phyloP scores from a whole-genome alignment of 2,329 filamentous ascomycete genomes.

The Zopfia rhizophila region DNA sequence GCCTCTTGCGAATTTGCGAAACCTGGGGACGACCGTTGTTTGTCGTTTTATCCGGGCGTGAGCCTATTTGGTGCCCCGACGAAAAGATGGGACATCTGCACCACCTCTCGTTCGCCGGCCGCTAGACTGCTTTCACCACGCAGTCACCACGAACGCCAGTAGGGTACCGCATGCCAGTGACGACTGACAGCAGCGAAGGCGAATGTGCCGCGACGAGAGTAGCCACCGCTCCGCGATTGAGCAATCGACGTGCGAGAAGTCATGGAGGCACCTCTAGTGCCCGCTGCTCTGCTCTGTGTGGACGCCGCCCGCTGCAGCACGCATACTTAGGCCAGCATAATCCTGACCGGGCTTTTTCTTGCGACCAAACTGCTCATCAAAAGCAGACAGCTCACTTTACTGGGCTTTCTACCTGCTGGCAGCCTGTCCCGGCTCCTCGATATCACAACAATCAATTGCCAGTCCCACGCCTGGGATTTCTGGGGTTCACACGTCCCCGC shows the following conservation, averaged over 20 bases:
- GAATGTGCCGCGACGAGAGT: too few relatives aligned
- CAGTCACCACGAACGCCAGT: too few relatives aligned
- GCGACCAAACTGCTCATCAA: constrained; percentile 26
- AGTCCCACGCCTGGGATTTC: constrained; percentile 23
- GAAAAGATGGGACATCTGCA: constrained; percentile 31
- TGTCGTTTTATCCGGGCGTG: constrained; percentile 45
- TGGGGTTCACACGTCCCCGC: constrained; percentile 30
- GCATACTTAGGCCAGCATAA: constrained; percentile 35
- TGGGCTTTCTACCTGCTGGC: too few relatives aligned
- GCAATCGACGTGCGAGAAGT: too few relatives aligned
- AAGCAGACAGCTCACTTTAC: constrained; percentile 24
- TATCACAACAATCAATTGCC: constrained; percentile 30
- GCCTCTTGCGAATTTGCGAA: constrained; percentile 36
- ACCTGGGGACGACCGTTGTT: constrained; percentile 38
- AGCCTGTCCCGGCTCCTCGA: constrained; percentile 20
- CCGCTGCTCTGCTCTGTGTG: too few relatives aligned
- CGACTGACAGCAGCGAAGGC: too few relatives aligned
- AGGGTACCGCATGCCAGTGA: too few relatives aligned
- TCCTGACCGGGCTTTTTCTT: constrained; percentile 26
- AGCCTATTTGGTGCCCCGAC: constrained; percentile 44
- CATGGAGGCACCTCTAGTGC: too few relatives aligned
- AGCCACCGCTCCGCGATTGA: too few relatives aligned
- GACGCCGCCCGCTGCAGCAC: constrained; percentile 34
- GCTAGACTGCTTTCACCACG: too few relatives aligned
- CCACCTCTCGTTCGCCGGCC: constrained; percentile 27